Evolutionary conservation across 1,139 yeast species (phyloP).

Genomic region (Pichia sp.): DNA sequence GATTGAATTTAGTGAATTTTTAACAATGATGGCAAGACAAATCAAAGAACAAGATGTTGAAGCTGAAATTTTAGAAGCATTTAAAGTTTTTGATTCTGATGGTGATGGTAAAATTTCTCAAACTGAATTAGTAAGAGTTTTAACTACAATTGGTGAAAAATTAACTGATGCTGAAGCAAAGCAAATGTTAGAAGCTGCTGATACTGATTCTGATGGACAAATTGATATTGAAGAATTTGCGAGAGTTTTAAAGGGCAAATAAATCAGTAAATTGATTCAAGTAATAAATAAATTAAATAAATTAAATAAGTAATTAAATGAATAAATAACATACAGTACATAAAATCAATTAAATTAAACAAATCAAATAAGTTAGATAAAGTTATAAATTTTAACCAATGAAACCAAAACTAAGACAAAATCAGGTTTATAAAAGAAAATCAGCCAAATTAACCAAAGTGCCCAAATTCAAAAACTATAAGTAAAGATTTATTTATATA

Average conservation of each 20-base stretch:
- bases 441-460: too few species aligned
- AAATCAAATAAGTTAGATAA: too few species aligned
- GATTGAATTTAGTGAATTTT: conserved; percentile 80
- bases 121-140: conserved; percentile 92
- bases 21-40: conserved; percentile 78
- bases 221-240: conserved; percentile 92
- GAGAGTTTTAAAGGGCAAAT: conserved; percentile 31
- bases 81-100: conserved; percentile 85
- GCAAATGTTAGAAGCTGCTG: conserved; percentile 95
- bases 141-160: conserved; percentile 95
- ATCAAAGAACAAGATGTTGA: conserved; percentile 89
- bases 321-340: too few species aligned
- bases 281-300: background rate
- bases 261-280: conserved; percentile 2
- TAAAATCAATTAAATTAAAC: too few species aligned
- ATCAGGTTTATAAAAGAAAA: too few species aligned
- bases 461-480: too few species aligned
- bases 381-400: too few species aligned
- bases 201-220: conserved; percentile 91
- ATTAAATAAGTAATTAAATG: background rate
- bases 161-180: conserved; percentile 93
- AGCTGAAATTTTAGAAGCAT: conserved; percentile 95
- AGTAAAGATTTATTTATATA: too few species aligned
- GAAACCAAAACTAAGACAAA: too few species aligned
- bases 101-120: conserved; percentile 97